These are phyloP conservation scores for Oxytropis ochrocephala DNA, from an alignment of 306 rosid species.

Conservation along the genomic window DNA sequence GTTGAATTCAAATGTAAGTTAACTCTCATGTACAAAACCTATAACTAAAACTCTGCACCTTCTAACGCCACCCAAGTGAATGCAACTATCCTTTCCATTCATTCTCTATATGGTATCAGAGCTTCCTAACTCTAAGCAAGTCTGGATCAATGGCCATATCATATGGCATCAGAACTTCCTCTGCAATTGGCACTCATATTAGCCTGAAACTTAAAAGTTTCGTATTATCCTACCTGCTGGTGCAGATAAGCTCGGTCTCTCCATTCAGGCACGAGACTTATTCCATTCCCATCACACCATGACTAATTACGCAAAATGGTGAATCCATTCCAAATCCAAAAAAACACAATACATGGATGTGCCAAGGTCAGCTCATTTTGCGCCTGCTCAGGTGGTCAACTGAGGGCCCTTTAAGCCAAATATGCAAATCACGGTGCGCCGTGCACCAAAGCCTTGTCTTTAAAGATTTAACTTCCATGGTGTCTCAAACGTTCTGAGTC, in stretches of 20 bases:
- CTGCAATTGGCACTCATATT: neutral
- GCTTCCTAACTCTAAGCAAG: neutral
- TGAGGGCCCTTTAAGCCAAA: neutral
- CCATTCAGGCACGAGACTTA: neutral
- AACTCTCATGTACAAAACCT: neutral
- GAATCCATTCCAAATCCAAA: neutral
- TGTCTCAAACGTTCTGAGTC: neutral
- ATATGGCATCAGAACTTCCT: neutral
- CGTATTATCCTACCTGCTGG: neutral
- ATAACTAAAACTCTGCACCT: neutral
- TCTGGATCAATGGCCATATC: neutral
- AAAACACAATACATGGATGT: too few relatives aligned
- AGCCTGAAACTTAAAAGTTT: neutral
- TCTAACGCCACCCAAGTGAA: neutral
- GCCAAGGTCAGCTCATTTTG: too few relatives aligned
- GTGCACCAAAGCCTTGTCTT: neutral
- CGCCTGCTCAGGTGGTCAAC: too few relatives aligned
- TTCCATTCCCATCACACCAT: neutral
- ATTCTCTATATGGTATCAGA: neutral
- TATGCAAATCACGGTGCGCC: neutral
- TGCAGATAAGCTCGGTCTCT: neutral
- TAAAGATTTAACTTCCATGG: neutral
- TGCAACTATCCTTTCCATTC: neutral
- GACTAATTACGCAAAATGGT: neutral
- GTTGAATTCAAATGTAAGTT: neutral